phyloP scores from a whole-genome alignment of 768 basidiomycete genomes.

The Jaapia argillacea region DNA sequence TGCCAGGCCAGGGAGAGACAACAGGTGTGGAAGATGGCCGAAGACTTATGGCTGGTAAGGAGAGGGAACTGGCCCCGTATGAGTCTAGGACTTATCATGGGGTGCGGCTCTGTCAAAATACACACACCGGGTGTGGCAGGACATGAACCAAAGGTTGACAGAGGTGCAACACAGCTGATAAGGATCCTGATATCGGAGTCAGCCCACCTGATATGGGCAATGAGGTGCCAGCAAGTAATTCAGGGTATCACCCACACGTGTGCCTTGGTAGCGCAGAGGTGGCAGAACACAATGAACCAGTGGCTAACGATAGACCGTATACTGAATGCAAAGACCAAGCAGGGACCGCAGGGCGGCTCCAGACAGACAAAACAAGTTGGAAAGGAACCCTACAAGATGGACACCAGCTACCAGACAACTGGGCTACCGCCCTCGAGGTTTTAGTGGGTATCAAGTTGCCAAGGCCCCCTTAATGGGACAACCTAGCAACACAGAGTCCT shows the following conservation, averaged over 20 bases:
- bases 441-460: slow-evolving; percentile 3
- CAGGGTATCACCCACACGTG: background rate
- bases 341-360: background rate
- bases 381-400: background rate
- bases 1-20: background rate
- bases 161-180: slow-evolving; percentile 8
- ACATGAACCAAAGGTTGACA: background rate
- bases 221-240: slow-evolving; percentile 18
- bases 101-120: background rate
- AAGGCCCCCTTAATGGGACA: background rate
- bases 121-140: background rate
- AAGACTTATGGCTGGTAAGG: background rate
- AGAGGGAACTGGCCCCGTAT: background rate
- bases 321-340: background rate
- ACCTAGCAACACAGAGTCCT: background rate
- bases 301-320: background rate
- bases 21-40: background rate
- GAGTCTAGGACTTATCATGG: background rate
- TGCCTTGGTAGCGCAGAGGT: background rate
- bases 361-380: slow-evolving; percentile 1
- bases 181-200: slow-evolving; percentile 19
- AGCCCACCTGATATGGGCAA: slow-evolving; percentile 20
- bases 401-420: background rate
- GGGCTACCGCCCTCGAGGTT: background rate
- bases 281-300: background rate